Evolutionary conservation across 2,329 filamentous ascomycete species (phyloP).

Genomic region (Cadophora sp.): DNA sequence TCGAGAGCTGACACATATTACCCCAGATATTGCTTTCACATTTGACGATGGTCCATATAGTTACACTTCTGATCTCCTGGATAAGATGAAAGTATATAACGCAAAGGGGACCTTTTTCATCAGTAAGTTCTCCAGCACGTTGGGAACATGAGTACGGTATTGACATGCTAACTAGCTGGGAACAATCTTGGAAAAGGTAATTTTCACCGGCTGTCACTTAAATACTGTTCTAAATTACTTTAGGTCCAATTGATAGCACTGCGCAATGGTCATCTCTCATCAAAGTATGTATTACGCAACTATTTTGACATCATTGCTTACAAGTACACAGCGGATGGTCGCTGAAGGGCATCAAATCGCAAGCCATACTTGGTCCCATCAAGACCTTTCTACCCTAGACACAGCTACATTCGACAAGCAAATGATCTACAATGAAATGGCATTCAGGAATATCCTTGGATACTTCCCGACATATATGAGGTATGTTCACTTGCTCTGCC

Average conservation of each 20-base stretch:
- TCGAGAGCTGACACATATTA: background rate
- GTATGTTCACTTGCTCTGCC: background rate
- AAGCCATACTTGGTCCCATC: conserved; percentile 63
- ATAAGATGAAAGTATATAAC: conserved; percentile 63
- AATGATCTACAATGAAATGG: conserved; percentile 62
- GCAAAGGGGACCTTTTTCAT: conserved; percentile 70
- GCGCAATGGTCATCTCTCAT: conserved; percentile 56
- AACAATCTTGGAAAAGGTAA: conserved; percentile 56
- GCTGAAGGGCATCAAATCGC: conserved; percentile 62
- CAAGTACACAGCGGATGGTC: conserved; percentile 47
- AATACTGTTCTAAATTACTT: conserved; percentile 4
- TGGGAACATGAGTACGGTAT: background rate
- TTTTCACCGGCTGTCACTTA: background rate
- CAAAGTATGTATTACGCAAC: conserved; percentile 28
- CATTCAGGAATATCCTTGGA: conserved; percentile 60
- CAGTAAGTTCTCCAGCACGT: conserved; percentile 50
- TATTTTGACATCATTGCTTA: conserved; percentile 1
- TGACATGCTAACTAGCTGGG: conserved; percentile 46
- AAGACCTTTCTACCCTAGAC: conserved; percentile 54
- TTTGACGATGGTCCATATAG: conserved; percentile 71
- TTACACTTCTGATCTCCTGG: conserved; percentile 70
- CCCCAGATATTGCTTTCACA: conserved; percentile 63
- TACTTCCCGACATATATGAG: conserved; percentile 61
- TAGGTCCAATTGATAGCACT: conserved; percentile 46
- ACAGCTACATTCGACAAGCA: conserved; percentile 53